phyloP scores from a whole-genome alignment of 2,329 filamentous ascomycete genomes.

The Fusarium dlaminii region DNA sequence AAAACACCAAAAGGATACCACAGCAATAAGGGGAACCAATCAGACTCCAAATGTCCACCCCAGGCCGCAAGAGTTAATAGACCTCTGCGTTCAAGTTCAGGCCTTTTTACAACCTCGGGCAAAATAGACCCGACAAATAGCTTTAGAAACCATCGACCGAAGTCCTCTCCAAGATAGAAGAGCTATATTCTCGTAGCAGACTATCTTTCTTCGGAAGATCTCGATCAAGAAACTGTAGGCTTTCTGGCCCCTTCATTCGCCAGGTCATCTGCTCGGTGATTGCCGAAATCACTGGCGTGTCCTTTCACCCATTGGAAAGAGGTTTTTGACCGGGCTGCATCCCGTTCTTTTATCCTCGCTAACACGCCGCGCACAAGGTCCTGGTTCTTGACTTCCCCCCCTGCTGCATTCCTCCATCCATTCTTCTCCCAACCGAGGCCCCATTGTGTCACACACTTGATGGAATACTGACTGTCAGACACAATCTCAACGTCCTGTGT shows the following conservation, averaged over 20 bases:
- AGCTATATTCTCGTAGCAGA: neutral
- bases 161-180: neutral
- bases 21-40: neutral
- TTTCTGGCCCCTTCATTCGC: conserved; percentile 65
- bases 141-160: neutral
- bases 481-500: conserved; percentile 78
- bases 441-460: conserved; percentile 90
- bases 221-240: conserved; percentile 8
- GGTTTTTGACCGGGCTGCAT: conserved; percentile 67
- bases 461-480: conserved; percentile 91
- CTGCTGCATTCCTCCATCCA: conserved; percentile 78
- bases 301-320: conserved; percentile 91
- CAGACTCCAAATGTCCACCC: neutral
- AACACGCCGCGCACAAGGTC: conserved; percentile 83
- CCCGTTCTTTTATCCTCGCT: conserved; percentile 74
- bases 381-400: conserved; percentile 82
- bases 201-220: neutral
- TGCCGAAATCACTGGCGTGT: conserved; percentile 77
- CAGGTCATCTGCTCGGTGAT: conserved; percentile 80
- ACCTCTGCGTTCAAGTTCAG: neutral
- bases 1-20: neutral
- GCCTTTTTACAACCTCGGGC: neutral
- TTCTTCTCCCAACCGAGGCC: conserved; percentile 78
- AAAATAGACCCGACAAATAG: neutral
- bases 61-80: neutral